Evolutionary conservation across 2,329 filamentous ascomycete species (phyloP), one percentile per base, ranked within the genome.

Genomic region (Aspergillus hortae): DNA sequence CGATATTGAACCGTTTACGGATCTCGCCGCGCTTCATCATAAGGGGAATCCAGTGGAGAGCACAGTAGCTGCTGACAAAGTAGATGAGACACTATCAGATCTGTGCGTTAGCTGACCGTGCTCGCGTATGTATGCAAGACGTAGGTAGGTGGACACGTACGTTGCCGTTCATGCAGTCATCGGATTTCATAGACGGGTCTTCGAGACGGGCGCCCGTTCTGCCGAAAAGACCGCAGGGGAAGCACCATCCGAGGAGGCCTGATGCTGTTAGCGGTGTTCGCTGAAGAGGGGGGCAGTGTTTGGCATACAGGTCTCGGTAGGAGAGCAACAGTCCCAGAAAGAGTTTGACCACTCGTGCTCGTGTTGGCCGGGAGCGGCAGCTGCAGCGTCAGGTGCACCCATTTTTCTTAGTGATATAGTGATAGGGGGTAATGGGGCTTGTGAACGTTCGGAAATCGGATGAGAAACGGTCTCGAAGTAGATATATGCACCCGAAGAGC

Each of bases 1-100:
- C 65, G 61, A 85, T 82, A 57, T 73, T 74, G 67, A 80, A 82
- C 38, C 70, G 73, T 49, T 79, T 69, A 45, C 81, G 78, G 57
- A 84, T 77, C 59, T 81, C 75, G 51, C 63, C 63, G 45, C 82
- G 79, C 67, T 82, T 80, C 56, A 80, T 68, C 72, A 80, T 78
- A 56, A 77, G 70, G 59, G 78, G 68, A 50, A 77, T 73, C 57
- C 68, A 67, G 27, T 59, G 56, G 14, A 70, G 58, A 5, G 67
- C 67, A 44, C 62, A 62, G 44, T 62, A 63, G 41, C 57, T 52
- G 30, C 71, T 52, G 33, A 60, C 59, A 46, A 58, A 60, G 62
- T 62, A 74, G 25, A 66, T 61, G 53, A 64, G 66, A 59, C 72
- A 74, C 68, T 71, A 42, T 44, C 12, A 6, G 17, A 23, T 5